These are phyloP conservation scores for Cicer cuneatum DNA, from an alignment of 306 rosid genomes.

Conservation along the genomic window DNA sequence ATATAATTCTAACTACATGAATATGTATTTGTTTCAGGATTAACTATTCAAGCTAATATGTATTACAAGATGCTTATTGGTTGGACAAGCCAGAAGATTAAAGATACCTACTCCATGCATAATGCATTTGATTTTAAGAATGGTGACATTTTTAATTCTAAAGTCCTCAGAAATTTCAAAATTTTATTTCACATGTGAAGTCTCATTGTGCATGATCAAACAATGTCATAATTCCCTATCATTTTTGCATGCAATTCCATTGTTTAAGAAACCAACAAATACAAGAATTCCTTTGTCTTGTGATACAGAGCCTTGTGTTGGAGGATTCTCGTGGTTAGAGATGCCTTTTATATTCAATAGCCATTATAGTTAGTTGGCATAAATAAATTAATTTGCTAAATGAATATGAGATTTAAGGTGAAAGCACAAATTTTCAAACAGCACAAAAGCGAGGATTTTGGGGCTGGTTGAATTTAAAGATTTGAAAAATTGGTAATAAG, in stretches of 20 bases:
- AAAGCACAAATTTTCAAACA: background rate
- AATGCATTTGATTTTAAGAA: conserved; percentile 92
- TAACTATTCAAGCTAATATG: conserved; percentile 88
- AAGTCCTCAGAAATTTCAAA: background rate
- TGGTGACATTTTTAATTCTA: conserved; percentile 51
- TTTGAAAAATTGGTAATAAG: conserved; percentile 9
- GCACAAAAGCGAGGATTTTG: conserved; percentile 18
- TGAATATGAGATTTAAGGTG: background rate
- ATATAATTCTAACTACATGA: conserved; percentile 35
- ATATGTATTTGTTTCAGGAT: conserved; percentile 62
- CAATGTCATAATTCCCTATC: conserved; percentile 13
- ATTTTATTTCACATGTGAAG: background rate
- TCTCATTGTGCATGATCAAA: conserved; percentile 8
- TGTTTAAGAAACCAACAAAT: background rate
- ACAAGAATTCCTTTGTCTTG: background rate
- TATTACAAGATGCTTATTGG: conserved; percentile 89
- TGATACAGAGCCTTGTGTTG: conserved; percentile 20
- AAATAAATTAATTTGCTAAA: conserved; percentile 1
- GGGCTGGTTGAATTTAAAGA: conserved; percentile 17
- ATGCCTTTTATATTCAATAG: conserved; percentile 27
- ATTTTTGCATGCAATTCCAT: background rate
- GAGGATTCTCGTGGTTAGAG: conserved; percentile 11
- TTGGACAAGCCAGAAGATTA: conserved; percentile 96
- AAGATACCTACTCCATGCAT: conserved; percentile 71
- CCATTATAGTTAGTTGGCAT: conserved; percentile 15